Evolutionary conservation across 148 eudicot genomes (phyloP).

Genomic region (Spergularia marina): DNA sequence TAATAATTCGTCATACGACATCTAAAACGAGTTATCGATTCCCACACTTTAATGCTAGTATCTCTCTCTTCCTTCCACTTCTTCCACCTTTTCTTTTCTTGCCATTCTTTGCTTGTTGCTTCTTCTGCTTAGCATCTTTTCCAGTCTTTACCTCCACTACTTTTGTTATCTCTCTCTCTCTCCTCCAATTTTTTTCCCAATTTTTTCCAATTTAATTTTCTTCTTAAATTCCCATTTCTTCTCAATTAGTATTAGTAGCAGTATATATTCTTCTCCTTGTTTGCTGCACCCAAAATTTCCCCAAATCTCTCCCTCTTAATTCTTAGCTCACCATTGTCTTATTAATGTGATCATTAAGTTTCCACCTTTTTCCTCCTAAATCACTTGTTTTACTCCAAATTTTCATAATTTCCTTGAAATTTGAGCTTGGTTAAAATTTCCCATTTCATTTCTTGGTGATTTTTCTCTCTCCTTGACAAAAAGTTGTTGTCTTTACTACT

Average conservation of each 20-base stretch:
- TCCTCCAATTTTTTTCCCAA: slow-evolving; percentile 9
- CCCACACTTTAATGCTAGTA: background rate
- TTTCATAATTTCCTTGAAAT: slow-evolving; percentile 14
- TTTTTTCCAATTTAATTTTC: slow-evolving; percentile 20
- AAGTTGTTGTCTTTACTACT: slow-evolving; percentile 12
- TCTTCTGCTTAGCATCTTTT: slow-evolving; percentile 61
- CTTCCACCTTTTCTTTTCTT: slow-evolving; percentile 26
- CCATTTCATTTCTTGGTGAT: slow-evolving; percentile 10
- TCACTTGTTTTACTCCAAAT: slow-evolving; percentile 14
- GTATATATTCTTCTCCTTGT: slow-evolving; percentile 23
- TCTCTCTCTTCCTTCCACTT: slow-evolving; percentile 9
- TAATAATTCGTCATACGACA: too few species aligned
- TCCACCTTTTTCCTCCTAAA: slow-evolving; percentile 27
- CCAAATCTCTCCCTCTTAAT: slow-evolving; percentile 16
- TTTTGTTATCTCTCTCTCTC: slow-evolving; percentile 15
- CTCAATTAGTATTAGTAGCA: slow-evolving; percentile 1
- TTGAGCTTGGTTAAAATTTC: background rate
- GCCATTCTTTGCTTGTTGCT: slow-evolving; percentile 41
- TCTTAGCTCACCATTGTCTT: slow-evolving; percentile 25
- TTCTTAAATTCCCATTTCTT: slow-evolving; percentile 16
- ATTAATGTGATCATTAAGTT: slow-evolving; percentile 44
- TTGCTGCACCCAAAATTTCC: slow-evolving; percentile 26
- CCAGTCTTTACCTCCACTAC: slow-evolving; percentile 42
- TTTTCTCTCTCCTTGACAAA: background rate
- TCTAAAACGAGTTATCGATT: too few species aligned